These are phyloP conservation scores for Lactifluus volemus DNA, from an alignment of 768 basidiomycete species.

Conservation along the genomic window DNA sequence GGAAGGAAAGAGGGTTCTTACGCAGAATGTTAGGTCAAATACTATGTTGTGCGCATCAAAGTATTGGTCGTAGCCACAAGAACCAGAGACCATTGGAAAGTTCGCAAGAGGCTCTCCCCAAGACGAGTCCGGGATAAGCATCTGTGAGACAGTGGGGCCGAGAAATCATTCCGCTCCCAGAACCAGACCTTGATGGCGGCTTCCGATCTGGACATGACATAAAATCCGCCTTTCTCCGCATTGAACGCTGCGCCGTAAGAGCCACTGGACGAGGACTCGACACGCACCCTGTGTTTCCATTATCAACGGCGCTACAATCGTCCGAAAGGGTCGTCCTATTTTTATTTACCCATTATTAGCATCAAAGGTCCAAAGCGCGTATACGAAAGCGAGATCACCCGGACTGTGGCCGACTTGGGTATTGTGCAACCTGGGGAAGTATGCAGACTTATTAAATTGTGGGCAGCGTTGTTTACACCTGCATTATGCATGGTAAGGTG, in stretches of 20 bases:
- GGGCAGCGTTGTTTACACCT: constrained; percentile 40
- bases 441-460: constrained; percentile 45
- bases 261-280: constrained; percentile 25
- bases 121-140: constrained; percentile 3
- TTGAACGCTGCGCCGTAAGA: constrained; percentile 47
- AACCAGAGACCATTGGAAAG: constrained; percentile 33
- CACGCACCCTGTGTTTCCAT: constrained; percentile 56
- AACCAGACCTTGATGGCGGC: constrained; percentile 53
- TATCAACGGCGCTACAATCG: constrained; percentile 40
- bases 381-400: constrained; percentile 30
- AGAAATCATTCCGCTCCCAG: constrained; percentile 39
- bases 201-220: constrained; percentile 38
- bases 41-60: constrained; percentile 46
- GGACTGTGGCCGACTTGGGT: constrained; percentile 29
- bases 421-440: constrained; percentile 43
- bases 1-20: constrained; percentile 25
- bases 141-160: constrained; percentile 29
- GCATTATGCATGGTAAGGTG: not conserved
- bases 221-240: constrained; percentile 48
- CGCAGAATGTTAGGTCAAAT: constrained; percentile 57
- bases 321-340: constrained; percentile 33
- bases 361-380: not conserved
- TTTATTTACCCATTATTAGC: not conserved
- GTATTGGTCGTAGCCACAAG: constrained; percentile 44
- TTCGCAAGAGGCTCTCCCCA: constrained; percentile 43